These are phyloP conservation scores for Candida sakaeoensis DNA, from an alignment of 805 yeast species.

Conservation along the genomic window DNA sequence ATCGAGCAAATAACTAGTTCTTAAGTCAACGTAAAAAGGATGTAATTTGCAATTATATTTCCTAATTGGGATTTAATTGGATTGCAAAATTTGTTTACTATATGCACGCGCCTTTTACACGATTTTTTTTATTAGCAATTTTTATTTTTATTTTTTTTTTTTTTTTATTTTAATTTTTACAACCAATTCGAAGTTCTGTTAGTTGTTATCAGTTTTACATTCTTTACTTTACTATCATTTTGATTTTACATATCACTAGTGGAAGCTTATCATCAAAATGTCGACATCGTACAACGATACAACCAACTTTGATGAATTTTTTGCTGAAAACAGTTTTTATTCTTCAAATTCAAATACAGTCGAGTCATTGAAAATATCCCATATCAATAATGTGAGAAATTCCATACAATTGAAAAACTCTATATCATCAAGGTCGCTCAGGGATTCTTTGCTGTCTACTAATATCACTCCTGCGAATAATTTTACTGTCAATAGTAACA, in stretches of 20 bases:
- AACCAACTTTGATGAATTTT: conserved; percentile 26
- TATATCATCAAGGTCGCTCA: conserved; percentile 22
- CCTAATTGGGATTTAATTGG: conserved; percentile 4
- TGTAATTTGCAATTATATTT: not conserved
- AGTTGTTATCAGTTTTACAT: not conserved
- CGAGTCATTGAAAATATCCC: conserved; percentile 14
- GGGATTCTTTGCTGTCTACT: conserved; percentile 13
- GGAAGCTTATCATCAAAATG: not conserved
- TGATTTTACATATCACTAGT: not conserved
- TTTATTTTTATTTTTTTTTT: not conserved
- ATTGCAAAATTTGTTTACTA: no score
- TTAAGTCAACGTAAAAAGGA: not conserved
- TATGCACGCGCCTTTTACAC: not conserved
- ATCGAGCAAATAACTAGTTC: no score
- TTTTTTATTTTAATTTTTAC: no score
- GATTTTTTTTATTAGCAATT: not conserved
- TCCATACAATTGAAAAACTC: conserved; percentile 26
- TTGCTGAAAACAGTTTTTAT: conserved; percentile 32
- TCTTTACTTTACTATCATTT: not conserved
- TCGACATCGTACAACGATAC: conserved; percentile 11
- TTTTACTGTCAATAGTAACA: not conserved
- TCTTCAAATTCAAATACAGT: conserved; percentile 20
- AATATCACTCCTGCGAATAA: conserved; percentile 5
- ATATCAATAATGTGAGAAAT: conserved; percentile 22
- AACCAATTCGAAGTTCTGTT: not conserved